Base-by-base conservation (phyloP, 768 basidiomycete species). In the Dioszegia hungarica region DNA sequence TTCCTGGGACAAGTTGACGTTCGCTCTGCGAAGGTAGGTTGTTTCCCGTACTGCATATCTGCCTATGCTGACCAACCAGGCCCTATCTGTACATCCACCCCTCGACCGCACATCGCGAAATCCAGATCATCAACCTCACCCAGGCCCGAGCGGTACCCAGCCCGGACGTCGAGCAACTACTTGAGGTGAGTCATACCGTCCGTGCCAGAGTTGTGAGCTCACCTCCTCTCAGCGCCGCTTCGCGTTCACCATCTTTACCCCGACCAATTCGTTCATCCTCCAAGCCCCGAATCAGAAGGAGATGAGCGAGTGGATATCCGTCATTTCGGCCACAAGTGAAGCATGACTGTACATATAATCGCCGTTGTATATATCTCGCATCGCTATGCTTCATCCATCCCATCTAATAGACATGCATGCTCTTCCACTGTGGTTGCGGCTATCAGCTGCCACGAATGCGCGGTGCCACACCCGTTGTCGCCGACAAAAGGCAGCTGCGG, bases 31-130 rank as follows among this genome's bases (percentile, higher is more conserved):
- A 73, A 83, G 91, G 92, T 91, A 65, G 28, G 75, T 61, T 2
- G 12, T 6, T n/a, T n/a, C n/a, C n/a, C 14, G 6, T 44, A 33
- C n/a, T 2, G 0, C 1, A 27, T n/a, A 11, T 27, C 34, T 50
- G 14, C 20, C 15, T 19, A 19, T n/a, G 15, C 28, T 47, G 14
- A 33, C 37, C 17, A 49, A 45, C 0, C 60, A 93, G 94, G 65
- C 94, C 94, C 0, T 93, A 95, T 76, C 81, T 98, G 6, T 85
- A 90, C 63, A 79, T 95, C 52, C 95, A 92, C 77, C 79, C 82
- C n/a, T 85, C 85, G 61, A 87, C 88, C 5, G 86, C 85, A 62
- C 90, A 95, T 73, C 74, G 87, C 10, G 91, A 95, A 75, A 79
- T 84, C 14, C 86, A 85, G 28, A 51, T 71, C 14, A 84, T 97